Base-by-base conservation (phyloP, 257 asterid genomes). In the Solanum piurae region DNA sequence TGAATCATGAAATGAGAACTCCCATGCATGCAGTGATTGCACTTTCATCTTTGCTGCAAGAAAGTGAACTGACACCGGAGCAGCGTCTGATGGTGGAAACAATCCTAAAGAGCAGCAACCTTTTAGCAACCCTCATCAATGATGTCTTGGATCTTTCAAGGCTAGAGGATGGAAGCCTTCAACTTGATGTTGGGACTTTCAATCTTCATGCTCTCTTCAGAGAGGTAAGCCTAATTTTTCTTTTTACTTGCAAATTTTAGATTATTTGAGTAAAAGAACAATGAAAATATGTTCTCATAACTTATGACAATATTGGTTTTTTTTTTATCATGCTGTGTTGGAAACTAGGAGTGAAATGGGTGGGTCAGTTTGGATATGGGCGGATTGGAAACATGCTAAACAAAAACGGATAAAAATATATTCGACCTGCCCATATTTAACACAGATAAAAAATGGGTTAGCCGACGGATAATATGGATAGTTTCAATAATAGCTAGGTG, bases 1-100 rank as follows among this genome's bases (percentile, higher is more conserved):
- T 97, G 99, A 97, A 97, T 91, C 99, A 97, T 89, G 99, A 97
- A 87, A 97, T 97, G 99, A 92, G 99, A 89, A 97, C 99, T 68
- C 99, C 99, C 11, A 95, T 97, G 98, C 99, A 97, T 91, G 98
- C 99, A 42, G 93, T 96, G 87, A 94, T 94, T 83, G 98, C 99
- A 52, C 98, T 97, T 83, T 96, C 98, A 9, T 95, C 99, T 79
- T 92, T 97, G 86, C 87, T 97, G 83, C 98, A 93, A 91, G 99
- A 97, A 89, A 96, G 98, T 12, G 95, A 94, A 86, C 89, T 97
- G 87, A 92, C 95, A 34, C 98, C 98, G 16, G 99, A 97, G 95
- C 99, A 97, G 73, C 98, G 99, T 33, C 92, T 97, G 72, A 97
- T 97, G 99, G 98, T 97, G 60, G 99, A 97, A 91, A 97, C 98